phyloP scores from a whole-genome alignment of 2,329 filamentous ascomycete species.

The Penicillium sp. region DNA sequence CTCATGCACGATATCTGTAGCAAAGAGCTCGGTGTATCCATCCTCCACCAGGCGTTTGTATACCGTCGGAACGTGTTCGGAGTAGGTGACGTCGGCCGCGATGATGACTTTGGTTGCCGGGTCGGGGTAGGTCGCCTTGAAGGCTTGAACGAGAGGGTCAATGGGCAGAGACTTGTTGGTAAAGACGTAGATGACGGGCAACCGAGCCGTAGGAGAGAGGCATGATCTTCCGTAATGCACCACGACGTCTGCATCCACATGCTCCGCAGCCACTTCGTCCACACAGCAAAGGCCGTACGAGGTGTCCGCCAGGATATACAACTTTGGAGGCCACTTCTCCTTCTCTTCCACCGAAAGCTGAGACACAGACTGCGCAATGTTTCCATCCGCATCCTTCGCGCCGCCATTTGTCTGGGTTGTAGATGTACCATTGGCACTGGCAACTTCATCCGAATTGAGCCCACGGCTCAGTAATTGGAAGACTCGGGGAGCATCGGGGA shows the following conservation, averaged over 20 bases:
- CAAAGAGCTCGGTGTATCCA: slow-evolving; percentile 70
- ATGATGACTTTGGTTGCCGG: slow-evolving; percentile 66
- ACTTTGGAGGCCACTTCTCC: slow-evolving; percentile 36
- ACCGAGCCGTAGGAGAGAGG: slow-evolving; percentile 79
- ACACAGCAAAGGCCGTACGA: slow-evolving; percentile 97
- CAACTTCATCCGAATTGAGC: slow-evolving; percentile 37
- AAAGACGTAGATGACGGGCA: slow-evolving; percentile 89
- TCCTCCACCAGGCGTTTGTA: slow-evolving; percentile 52
- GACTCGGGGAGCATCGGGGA: slow-evolving; percentile 78
- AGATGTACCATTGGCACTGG: slow-evolving; percentile 13
- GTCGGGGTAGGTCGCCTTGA: slow-evolving; percentile 67
- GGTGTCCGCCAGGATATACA: slow-evolving; percentile 90
- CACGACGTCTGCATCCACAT: slow-evolving; percentile 84
- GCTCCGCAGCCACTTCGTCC: slow-evolving; percentile 93
- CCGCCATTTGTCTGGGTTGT: slow-evolving; percentile 11
- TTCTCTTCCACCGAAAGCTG: slow-evolving; percentile 25
- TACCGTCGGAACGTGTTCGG: slow-evolving; percentile 67
- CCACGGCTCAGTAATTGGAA: slow-evolving; percentile 63
- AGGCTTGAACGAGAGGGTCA: slow-evolving; percentile 57
- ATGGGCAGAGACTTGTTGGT: slow-evolving; percentile 70
- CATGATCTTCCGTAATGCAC: slow-evolving; percentile 94
- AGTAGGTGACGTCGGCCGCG: slow-evolving; percentile 87
- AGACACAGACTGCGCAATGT: slow-evolving; percentile 27
- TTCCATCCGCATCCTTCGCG: slow-evolving; percentile 7
- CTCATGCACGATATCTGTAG: slow-evolving; percentile 72